Evolutionary conservation across 345 rosid genomes (phyloP), one percentile per base, ranked within the genome.

Genomic region (Reutealis trisperma): DNA sequence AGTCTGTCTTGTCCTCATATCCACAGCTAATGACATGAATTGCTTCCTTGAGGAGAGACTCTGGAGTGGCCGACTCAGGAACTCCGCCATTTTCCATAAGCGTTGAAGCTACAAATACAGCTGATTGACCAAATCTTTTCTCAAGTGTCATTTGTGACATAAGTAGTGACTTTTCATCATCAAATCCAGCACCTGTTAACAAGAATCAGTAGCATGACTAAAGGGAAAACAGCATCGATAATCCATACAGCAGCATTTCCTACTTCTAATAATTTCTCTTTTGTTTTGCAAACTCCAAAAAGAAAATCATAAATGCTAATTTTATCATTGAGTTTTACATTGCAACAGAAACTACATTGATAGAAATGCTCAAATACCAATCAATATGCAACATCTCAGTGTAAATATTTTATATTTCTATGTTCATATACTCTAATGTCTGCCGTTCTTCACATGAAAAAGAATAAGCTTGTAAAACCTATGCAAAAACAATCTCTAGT

Each of bases 1-100:
- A 85, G 64, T 82, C 85, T 63, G 88, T 83, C 82, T 85, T 85
- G 74, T 85, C 88, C 76, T 85, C 88, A 12, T 85, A 85, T 24
- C 88, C 88, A 58, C 88, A 85, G 49, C 88, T 82, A 62, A 85
- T 85, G 65, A 85, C 88, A 75, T 85, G 88, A 70, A 85, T 85
- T 7, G 88, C 88, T 78, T 85, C 85, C 78, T 85, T 85, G 10
- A 85, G 71, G 57, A 85, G 82, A 67, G 78, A 65, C 25, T 81
- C 83, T 15, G 88, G 84, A 55, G 79, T 82, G 30, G 85, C 77
- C 13, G 85, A 80, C 55, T 71, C 80, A 16, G 84, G 85, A 80
- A 83, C 70, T 10, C 88, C 88, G 4, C 88, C 88, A 19, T 82
- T 79, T 69, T 85, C 88, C 88, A 82, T 80, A 27, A 85, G 79